Base-by-base conservation (phyloP, 805 yeast species). In the Torulaspora franciscae region DNA sequence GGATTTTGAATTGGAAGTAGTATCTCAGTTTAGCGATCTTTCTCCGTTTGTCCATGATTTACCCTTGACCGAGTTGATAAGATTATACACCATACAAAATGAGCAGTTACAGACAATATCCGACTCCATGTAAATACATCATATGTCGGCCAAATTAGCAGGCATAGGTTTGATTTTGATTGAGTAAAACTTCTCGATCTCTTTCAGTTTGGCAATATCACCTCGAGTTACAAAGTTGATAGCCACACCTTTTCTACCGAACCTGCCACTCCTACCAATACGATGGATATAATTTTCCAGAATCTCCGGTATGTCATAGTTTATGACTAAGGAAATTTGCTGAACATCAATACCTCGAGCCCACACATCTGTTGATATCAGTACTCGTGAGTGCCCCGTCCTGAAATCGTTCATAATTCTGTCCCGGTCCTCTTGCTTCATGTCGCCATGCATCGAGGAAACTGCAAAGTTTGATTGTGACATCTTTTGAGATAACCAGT, bases 321-420 rank as follows among this genome's bases (percentile, higher is more conserved):
- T 90, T 55, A 90, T 86, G 52, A 90, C 98, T 56, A 91, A 76
- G 26, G 96, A 88, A 46, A 90, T 96, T 73, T 90, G 98, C 73
- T 90, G 98, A 43, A 90, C 96, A 72, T 90, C 98, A 56, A 90
- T 90, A 70, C 98, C 98, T 72, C 98, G 81, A 30, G 98, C 97
- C 81, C 90, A 87, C 53, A 90, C 85, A 69, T 90, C 97, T 43
- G 98, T 90, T 29, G 96, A 79, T 56, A 90, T 91, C 63, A 91
- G 75, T 43, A 91, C 91, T 66, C 98, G 80, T 29, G 97, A 87
- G 50, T 88, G 83, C 47, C 98, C 98, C 41, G 89, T 79, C 69
- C 99, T 79, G 74, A 91, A 91, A 70, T 91, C 97, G 65, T 83
- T 80, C 99, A 91, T 93, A 66, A 93, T 83, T 62, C 80, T 75